Base-by-base conservation (phyloP, 1,284 basidiomycete species). In the Peniophora sp. region DNA sequence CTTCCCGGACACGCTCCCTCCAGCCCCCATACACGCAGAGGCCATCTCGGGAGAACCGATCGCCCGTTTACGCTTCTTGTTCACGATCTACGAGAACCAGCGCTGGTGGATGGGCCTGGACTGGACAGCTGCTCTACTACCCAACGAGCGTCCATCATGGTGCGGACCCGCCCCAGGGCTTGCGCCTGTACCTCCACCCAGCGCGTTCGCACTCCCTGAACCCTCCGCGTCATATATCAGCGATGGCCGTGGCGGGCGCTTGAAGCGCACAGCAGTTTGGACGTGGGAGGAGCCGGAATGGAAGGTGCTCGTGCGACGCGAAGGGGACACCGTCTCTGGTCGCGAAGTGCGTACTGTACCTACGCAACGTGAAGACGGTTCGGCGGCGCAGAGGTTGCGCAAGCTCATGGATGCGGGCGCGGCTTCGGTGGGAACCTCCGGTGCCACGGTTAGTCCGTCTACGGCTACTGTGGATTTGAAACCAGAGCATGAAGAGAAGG, bases 1-100 rank as follows among this genome's bases (percentile, higher is more conserved):
- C 9, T 65, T 81, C 1, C 74, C 77, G 12, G 62, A 70, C 1
- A 62, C 61, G 6, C 56, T 66, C 1, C 55, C 68, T n/a, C 24
- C 49, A 1, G 43, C 45, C 10, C 47, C 47, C 37, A 37, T 47
- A 14, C 39, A 46, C 22, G 42, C 42, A 15, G 47, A 37, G 15
- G 48, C 47, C 5, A 34, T 52, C 45, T 55, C 58, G 15, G 56
- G 58, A 5, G 55, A 57, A 17, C 52, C 65, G 11, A 48, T 58
- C 48, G 45, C 67, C 55, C 48, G 67, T 44, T 49, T 91, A 22
- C 85, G 89, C 44, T 94, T 94, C 70, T 73, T 88, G 39, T 94
- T 94, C 63, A 90, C 87, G 35, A 69, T 97, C 24, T 88, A 91
- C 63, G 94, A 97, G 67, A 97, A 97, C 65, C 94, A 97, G 70